Conservation (phyloP, 441 rosid genomes). For the Gossypium davidsonii region DNA sequence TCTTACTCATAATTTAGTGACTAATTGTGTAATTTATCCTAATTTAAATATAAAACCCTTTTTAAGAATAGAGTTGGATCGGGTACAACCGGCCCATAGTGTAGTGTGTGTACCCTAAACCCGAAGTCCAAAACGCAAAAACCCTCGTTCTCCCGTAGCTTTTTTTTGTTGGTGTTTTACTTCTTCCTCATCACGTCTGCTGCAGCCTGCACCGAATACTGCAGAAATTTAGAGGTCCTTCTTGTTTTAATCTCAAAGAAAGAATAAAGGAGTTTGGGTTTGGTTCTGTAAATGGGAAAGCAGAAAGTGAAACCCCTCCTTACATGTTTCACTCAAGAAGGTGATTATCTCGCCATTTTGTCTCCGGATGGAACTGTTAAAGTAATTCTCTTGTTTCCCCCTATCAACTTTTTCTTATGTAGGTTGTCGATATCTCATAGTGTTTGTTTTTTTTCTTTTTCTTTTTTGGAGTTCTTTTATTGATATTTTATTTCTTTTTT, state of each 20-base stretch:
- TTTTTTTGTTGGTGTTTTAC: neutral
- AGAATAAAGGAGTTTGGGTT: neutral
- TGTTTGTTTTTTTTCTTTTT: neutral
- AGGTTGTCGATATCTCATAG: neutral
- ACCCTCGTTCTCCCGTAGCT: neutral
- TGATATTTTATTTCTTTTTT: neutral
- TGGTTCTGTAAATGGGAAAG: conserved; percentile 21
- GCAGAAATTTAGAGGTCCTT: neutral
- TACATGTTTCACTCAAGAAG: conserved; percentile 20
- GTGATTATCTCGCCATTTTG: conserved; percentile 29
- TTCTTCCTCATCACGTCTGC: neutral
- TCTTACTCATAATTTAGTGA: no score
- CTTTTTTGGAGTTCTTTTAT: neutral
- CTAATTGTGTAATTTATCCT: no score
- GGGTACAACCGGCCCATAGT: no score
- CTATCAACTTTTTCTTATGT: neutral
- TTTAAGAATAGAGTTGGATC: no score
- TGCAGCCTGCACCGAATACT: neutral
- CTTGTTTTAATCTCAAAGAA: neutral
- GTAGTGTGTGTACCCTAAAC: neutral
- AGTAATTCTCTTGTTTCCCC: neutral
- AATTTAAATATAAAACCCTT: no score
- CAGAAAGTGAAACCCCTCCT: conserved; percentile 22
- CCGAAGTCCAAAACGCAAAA: neutral
- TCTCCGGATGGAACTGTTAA: conserved; percentile 19